Evolutionary conservation across 192 early-diverging fungal genomes (phyloP), one percentile per base, ranked within the genome.

Genomic region (Endogone sp.): DNA sequence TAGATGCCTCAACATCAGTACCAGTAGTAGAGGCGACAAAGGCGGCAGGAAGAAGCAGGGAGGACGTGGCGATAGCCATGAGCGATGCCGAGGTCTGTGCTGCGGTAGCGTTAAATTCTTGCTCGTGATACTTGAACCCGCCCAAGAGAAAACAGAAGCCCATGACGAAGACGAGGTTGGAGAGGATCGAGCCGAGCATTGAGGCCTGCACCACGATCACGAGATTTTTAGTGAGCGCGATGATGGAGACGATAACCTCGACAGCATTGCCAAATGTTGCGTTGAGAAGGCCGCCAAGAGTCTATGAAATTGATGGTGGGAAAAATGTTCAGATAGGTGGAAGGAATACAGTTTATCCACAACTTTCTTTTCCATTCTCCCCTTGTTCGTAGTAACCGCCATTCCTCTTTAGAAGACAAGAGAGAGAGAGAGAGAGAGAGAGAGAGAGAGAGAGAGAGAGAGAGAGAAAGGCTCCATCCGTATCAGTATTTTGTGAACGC

Each of bases 71-170:
- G 54, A 93, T 83, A 2, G 85, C 79, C 55, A 93, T 63, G 24
- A 93, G 74, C 1, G 86, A 84, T 21, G 92, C 80, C 20, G 88
- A 90, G 6, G 89, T 92, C 71, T 93, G 87, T 16, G 88, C 90
- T 0, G 87, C 86, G 22, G 88, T 89, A n/a, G 69, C 62, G 65
- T 89, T 89, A 71, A 89, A 93, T 2, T 69, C 72, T 72, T 94
- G 93, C 68, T 85, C 84, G 68, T 87, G 83, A 77, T 84, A 82
- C 60, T 89, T 87, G 62, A 90, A 23, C 23, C 96, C 95, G 59
- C 94, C 95, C 63, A 82, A 81, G 54, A 96, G 80, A 83, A 95
- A 97, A 65, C 91, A 93, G 69, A 92, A 82, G 29, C 96, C 96
- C 2, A 93, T 80, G 4, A 97, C 94, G 67, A 96, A 80, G 25